Percentiles rank a stretch among this genome's conserved stretches.
These are phyloP conservation scores for Scedosporium dehoogii DNA, from an alignment of 2,329 filamentous ascomycete genomes.

Conservation along the genomic window DNA sequence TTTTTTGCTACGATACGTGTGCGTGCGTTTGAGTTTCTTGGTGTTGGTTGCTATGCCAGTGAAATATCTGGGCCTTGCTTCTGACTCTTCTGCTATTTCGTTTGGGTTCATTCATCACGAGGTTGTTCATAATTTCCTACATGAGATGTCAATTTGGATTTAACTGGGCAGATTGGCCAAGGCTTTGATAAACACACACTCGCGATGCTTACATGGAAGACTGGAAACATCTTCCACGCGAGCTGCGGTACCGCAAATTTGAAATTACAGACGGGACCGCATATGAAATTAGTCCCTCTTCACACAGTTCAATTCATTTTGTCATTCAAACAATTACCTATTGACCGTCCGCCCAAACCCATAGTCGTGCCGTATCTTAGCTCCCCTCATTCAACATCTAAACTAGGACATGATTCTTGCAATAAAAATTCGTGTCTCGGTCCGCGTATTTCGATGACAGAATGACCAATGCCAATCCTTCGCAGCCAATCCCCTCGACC, in stretches of 20 bases:
- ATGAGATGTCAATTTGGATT: background rate
- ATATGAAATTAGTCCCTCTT: background rate
- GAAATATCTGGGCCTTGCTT: background rate
- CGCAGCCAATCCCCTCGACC: background rate
- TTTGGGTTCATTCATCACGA: background rate
- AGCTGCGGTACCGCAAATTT: background rate
- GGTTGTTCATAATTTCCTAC: background rate
- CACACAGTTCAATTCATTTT: background rate
- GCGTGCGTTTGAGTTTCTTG: constrained; percentile 1
- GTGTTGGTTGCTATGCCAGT: background rate
- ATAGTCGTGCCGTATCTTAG: background rate
- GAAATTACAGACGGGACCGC: background rate
- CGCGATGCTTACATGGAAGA: background rate
- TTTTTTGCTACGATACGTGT: background rate
- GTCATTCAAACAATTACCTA: background rate
- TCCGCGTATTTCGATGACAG: background rate
- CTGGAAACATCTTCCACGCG: background rate
- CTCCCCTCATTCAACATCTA: background rate
- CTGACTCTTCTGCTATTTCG: background rate
- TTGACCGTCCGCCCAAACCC: background rate
- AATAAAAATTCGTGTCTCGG: background rate
- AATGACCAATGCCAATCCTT: background rate
- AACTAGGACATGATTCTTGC: background rate
- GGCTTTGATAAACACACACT: background rate
- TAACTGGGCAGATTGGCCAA: background rate